phyloP scores from a whole-genome alignment of 306 rosid species.

The Vicia villosa region DNA sequence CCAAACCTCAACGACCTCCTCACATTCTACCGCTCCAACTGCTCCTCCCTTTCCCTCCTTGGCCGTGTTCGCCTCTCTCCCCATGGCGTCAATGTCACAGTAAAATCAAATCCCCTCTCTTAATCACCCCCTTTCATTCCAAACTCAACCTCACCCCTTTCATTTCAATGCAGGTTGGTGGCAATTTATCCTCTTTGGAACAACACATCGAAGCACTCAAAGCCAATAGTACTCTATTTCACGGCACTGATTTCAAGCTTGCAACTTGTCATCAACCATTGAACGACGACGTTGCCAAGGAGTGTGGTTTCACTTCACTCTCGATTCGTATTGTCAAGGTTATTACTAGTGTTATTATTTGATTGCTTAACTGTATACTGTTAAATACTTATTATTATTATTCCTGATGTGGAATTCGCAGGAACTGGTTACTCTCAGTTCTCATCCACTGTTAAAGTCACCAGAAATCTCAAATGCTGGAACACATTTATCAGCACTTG shows the following conservation, averaged over 20 bases:
- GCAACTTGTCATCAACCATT: conserved; percentile 68
- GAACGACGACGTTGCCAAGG: conserved; percentile 58
- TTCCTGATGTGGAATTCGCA: conserved; percentile 26
- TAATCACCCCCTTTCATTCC: not conserved
- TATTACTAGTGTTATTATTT: not conserved
- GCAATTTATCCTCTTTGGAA: conserved; percentile 62
- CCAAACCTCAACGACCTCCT: conserved; percentile 59
- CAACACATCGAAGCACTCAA: conserved; percentile 63
- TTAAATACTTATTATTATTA: not conserved
- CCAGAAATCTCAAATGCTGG: conserved; percentile 85
- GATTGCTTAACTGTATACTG: not conserved
- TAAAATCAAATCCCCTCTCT: conserved; percentile 17
- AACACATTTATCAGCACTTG: conserved; percentile 75
- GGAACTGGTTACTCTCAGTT: conserved; percentile 86
- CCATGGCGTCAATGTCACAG: conserved; percentile 89
- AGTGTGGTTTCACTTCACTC: conserved; percentile 90
- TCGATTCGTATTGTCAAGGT: conserved; percentile 82
- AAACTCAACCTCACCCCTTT: not conserved
- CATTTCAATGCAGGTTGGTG: conserved; percentile 63
- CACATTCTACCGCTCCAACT: conserved; percentile 71
- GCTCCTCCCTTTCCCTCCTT: conserved; percentile 69
- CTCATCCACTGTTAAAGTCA: conserved; percentile 61
- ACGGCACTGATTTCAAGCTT: conserved; percentile 88
- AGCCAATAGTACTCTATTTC: conserved; percentile 46
- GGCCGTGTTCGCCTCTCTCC: conserved; percentile 91